Evolutionary conservation across 768 basidiomycete genomes (phyloP).

Genomic region (Tylopilus vinaceipallidus): DNA sequence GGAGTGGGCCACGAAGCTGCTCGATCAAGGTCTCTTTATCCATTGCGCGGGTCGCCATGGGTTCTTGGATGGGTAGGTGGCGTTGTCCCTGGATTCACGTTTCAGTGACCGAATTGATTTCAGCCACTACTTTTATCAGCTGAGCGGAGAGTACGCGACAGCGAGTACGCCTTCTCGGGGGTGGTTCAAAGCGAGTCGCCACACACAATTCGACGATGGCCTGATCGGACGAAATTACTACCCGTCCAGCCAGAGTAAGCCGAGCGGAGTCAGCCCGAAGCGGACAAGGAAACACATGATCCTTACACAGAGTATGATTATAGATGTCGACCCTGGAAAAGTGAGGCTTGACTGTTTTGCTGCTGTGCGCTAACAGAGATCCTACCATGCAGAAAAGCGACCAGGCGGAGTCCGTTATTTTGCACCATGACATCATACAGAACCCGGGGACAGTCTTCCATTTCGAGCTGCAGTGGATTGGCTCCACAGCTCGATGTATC

Average conservation of each 20-base stretch:
- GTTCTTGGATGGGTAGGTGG: slow-evolving; percentile 81
- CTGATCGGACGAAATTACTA: slow-evolving; percentile 34
- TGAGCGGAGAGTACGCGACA: slow-evolving; percentile 75
- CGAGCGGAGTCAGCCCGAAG: slow-evolving; percentile 39
- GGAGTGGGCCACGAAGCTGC: slow-evolving; percentile 74
- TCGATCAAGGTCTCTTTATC: slow-evolving; percentile 82
- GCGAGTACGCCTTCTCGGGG: slow-evolving; percentile 59
- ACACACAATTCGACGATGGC: slow-evolving; percentile 43
- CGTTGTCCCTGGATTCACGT: background rate
- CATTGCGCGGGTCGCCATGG: slow-evolving; percentile 77
- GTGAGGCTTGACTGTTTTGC: slow-evolving; percentile 34
- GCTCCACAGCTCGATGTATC: slow-evolving; percentile 86
- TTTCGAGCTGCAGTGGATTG: slow-evolving; percentile 97
- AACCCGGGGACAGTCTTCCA: slow-evolving; percentile 95
- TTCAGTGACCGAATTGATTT: slow-evolving; percentile 3
- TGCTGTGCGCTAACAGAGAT: slow-evolving; percentile 7
- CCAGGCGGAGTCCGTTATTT: slow-evolving; percentile 81
- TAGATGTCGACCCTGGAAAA: slow-evolving; percentile 81
- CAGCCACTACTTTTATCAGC: slow-evolving; percentile 87
- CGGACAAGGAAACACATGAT: slow-evolving; percentile 60
- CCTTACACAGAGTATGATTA: slow-evolving; percentile 86
- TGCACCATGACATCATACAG: slow-evolving; percentile 94
- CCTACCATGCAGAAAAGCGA: slow-evolving; percentile 64
- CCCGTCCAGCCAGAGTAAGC: slow-evolving; percentile 36
- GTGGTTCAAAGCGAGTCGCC: slow-evolving; percentile 63